Conservation (phyloP, 805 yeast species). For the Hanseniaspora pseudoguilliermondii region DNA sequence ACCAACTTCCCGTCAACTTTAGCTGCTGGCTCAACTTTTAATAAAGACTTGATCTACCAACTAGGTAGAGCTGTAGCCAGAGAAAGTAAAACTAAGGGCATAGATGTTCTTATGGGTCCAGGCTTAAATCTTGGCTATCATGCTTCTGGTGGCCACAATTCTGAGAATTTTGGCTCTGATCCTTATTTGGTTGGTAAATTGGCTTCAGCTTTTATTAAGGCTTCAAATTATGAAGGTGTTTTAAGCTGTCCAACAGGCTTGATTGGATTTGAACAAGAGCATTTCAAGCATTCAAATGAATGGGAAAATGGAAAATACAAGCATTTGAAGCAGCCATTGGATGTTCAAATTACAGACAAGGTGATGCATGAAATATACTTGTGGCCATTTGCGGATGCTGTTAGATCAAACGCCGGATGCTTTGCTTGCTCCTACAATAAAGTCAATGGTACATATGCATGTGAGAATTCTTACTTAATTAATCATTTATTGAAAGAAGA, state of each 20-base stretch:
- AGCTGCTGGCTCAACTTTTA: constrained; percentile 48
- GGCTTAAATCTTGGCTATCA: constrained; percentile 45
- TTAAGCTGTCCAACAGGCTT: constrained; percentile 45
- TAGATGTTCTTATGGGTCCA: constrained; percentile 45
- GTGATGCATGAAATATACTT: constrained; percentile 49
- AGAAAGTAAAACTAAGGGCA: constrained; percentile 44
- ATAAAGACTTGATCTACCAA: constrained; percentile 36
- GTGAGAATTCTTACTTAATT: constrained; percentile 45
- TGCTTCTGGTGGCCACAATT: constrained; percentile 52
- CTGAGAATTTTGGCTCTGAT: constrained; percentile 54
- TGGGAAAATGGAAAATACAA: constrained; percentile 38
- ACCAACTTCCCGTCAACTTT: constrained; percentile 48
- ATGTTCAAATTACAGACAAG: constrained; percentile 46
- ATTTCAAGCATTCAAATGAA: constrained; percentile 42
- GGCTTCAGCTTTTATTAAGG: constrained; percentile 41
- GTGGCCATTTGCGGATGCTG: constrained; percentile 57
- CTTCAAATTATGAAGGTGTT: constrained; percentile 47
- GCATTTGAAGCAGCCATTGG: constrained; percentile 32
- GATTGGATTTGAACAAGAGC: constrained; percentile 53
- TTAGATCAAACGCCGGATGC: constrained; percentile 47
- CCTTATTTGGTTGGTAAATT: constrained; percentile 47
- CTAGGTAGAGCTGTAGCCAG: constrained; percentile 47
- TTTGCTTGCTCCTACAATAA: constrained; percentile 51
- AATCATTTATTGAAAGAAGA: constrained; percentile 48
- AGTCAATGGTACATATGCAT: constrained; percentile 44